Conservation (phyloP, 371 early-diverging fungal species). For the Rhizopus microsporus region DNA sequence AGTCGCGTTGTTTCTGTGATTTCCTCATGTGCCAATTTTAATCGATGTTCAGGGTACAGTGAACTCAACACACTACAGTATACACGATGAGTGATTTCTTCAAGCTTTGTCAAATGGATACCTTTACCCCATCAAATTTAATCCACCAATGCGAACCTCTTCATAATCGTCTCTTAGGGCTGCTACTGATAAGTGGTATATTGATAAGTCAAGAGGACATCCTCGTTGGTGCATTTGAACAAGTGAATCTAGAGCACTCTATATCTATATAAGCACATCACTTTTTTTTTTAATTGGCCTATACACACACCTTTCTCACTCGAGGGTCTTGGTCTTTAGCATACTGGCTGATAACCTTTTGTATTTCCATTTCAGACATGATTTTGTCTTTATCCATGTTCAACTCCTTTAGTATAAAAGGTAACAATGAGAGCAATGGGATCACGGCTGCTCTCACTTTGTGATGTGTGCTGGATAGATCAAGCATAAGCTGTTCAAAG, state of each 20-base stretch:
- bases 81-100: background rate
- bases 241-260: slow-evolving; percentile 56
- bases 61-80: slow-evolving; percentile 42
- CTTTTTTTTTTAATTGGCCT: background rate
- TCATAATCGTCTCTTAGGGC: slow-evolving; percentile 69
- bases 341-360: slow-evolving; percentile 55
- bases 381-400: slow-evolving; percentile 16
- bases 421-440: slow-evolving; percentile 44
- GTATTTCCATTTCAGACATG: slow-evolving; percentile 36
- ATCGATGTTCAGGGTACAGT: slow-evolving; percentile 51
- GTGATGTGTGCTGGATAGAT: slow-evolving; percentile 53
- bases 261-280: background rate
- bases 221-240: slow-evolving; percentile 55
- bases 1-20: slow-evolving; percentile 59
- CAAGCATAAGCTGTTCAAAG: slow-evolving; percentile 31
- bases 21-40: slow-evolving; percentile 45
- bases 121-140: slow-evolving; percentile 66
- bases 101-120: background rate
- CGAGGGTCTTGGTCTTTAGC: slow-evolving; percentile 56
- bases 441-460: slow-evolving; percentile 53
- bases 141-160: slow-evolving; percentile 68
- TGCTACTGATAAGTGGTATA: slow-evolving; percentile 62
- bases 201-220: slow-evolving; percentile 45
- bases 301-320: slow-evolving; percentile 50
- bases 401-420: slow-evolving; percentile 21